These are phyloP conservation scores for Irpex sp. DNA, from an alignment of 1,284 basidiomycete genomes.

Conservation along the genomic window DNA sequence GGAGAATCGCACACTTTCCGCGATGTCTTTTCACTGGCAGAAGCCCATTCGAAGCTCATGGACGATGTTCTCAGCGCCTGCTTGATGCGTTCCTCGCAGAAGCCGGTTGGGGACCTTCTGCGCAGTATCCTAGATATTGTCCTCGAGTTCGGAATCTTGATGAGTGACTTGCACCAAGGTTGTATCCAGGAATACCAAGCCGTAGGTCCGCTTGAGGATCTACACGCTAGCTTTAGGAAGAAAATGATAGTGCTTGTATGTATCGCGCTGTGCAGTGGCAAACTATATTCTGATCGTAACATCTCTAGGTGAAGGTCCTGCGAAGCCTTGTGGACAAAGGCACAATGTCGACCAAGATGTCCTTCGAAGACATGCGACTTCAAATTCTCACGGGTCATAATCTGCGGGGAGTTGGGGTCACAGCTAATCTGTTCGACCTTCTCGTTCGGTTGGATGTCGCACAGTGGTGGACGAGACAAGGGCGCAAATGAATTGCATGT, in stretches of 20 bases:
- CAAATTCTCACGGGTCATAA: constrained; percentile 18
- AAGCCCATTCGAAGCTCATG: constrained; percentile 65
- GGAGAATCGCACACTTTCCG: constrained; percentile 33
- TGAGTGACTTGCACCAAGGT: constrained; percentile 56
- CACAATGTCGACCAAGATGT: constrained; percentile 22
- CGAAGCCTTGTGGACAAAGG: constrained; percentile 20
- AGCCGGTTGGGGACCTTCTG: constrained; percentile 63
- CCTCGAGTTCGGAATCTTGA: constrained; percentile 66
- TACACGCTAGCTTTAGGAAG: constrained; percentile 46
- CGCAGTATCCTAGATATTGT: constrained; percentile 63
- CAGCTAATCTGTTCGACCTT: constrained; percentile 27
- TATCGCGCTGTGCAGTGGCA: constrained; percentile 8
- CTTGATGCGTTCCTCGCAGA: constrained; percentile 70
- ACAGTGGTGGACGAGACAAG: constrained; percentile 19
- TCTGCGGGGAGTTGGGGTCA: constrained; percentile 23
- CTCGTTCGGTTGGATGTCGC: constrained; percentile 23
- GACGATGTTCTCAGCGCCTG: constrained; percentile 78
- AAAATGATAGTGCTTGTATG: constrained; percentile 55
- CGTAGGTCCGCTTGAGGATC: constrained; percentile 47
- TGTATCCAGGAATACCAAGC: constrained; percentile 59
- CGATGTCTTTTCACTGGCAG: constrained; percentile 76
- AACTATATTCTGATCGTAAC: background rate
- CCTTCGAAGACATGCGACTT: constrained; percentile 24
- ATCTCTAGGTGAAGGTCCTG: background rate
- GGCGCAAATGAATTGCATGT: background rate